phyloP scores from a whole-genome alignment of 2,329 filamentous ascomycete genomes.

The Zasmidium cellare region DNA sequence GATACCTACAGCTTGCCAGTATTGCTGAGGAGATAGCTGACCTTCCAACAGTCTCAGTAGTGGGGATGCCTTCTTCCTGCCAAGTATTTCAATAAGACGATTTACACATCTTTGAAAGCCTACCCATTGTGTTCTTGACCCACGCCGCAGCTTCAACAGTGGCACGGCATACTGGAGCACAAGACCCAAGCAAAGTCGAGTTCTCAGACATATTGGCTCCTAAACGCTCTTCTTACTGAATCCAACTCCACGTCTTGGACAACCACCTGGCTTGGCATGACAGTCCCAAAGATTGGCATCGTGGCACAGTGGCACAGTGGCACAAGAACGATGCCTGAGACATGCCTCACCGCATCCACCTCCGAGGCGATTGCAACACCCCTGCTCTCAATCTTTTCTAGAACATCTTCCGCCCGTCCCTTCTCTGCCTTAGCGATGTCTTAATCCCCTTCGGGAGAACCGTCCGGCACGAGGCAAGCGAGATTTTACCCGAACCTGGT shows the following conservation, averaged over 20 bases:
- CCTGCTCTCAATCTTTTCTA: neutral
- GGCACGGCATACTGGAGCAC: too few relatives aligned
- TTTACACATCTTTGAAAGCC: too few relatives aligned
- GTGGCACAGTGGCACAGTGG: neutral
- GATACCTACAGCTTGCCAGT: too few relatives aligned
- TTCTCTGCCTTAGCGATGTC: neutral
- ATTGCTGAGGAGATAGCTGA: too few relatives aligned
- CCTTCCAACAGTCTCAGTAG: too few relatives aligned
- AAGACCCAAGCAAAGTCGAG: too few relatives aligned
- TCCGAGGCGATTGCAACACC: neutral
- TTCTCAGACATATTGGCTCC: neutral
- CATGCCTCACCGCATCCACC: neutral
- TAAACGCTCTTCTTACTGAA: neutral
- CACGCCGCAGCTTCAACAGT: too few relatives aligned
- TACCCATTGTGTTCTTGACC: too few relatives aligned
- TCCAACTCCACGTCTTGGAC: neutral
- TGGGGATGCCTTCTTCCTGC: too few relatives aligned
- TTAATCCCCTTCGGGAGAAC: neutral
- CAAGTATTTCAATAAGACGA: too few relatives aligned
- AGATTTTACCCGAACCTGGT: neutral
- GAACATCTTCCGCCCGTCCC: neutral
- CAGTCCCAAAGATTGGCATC: neutral
- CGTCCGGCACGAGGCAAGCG: neutral
- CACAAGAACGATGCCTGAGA: neutral
- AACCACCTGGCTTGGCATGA: neutral